Evolutionary conservation across 495 filamentous ascomycete species (phyloP), one percentile per base, ranked within the genome.

Genomic region (Lentithecium fluviatile): DNA sequence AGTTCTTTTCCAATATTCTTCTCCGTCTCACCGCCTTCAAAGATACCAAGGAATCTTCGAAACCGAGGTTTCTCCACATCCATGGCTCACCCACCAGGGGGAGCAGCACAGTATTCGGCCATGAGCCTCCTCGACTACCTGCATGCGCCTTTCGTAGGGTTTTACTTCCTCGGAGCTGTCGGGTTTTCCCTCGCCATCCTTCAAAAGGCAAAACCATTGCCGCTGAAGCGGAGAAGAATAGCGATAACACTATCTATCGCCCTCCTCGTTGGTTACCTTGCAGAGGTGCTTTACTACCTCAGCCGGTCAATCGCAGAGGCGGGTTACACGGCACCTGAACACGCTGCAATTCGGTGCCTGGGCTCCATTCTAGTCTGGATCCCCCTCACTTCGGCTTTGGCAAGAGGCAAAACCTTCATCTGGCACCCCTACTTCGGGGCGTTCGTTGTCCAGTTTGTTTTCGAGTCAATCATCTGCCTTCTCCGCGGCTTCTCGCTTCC

Each of bases 351-450:
- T 36, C 56, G 56, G 20, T 60, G 56, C 51, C 45, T 65, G 19
- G 56, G 62, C 25, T 55, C 51, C 1, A 60, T 65, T 4, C 51
- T 65, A 6, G 47, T 60, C 7, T 60, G 52, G 51, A 23, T 8
- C 3, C 51, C 50, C 0, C 34, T 65, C 17, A 56, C 32, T 24
- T 12, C 45, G 6, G 40, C 48, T 15, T 21, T 65, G 13, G 13
- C 45, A 21, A 51, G 25, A 13, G 23, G 19, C n/a, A 21, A 51
- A 11, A 21, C 46, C 1, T n/a, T 52, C 13, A n/a, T 20, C 8
- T 65, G 62, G 62, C 42, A 60, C 54, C 51, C 62, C 8, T 65
- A 52, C 32, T 60, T 60, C 24, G 62, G 56, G 2, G 34, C 56
- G 15, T 60, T 60, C 42, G 19, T 56, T 24, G 34, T 60, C 6